Evolutionary conservation across 306 rosid genomes (phyloP), one percentile per base, ranked within the genome.

Genomic region (Casuarina cunninghamiana): DNA sequence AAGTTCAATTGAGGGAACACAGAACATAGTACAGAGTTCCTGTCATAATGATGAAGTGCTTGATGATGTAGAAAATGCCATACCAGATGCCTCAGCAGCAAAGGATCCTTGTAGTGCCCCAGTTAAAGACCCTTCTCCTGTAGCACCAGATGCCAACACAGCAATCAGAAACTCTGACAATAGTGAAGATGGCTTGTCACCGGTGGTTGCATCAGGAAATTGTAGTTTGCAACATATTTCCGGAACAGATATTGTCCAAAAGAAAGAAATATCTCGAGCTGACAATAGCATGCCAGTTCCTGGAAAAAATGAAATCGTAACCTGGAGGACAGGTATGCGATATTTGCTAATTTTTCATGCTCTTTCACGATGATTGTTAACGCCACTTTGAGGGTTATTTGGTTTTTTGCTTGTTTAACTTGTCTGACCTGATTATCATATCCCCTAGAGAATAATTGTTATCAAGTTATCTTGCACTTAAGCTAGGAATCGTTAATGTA

Each of bases 311-410:
- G 83, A 78, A 71, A 77, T 69, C 73, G 79, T 82, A 75, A 76
- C 66, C 78, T 75, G 57, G 80, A 79, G 78, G 80, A 74, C 71
- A 71, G 98, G 98, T 94, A 86, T 83, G 84, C 63, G 73, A 74
- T 44, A 65, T 70, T 76, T 53, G 11, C 45, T 41, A 10, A 17
- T 0, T 10, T 26, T 26, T 26, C 65, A 19, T 21, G 0, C 48
- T 16, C 19, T 66, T 42, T 67, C 5, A 66, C 49, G 50, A 8
- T 67, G 50, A 67, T 66, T 67, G 8, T 67, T 41, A 67, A 67
- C 3, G 8, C 7, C 3, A 41, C 12, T 66, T 66, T 66, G 71
- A 41, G 38, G 5, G 8, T 5, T 42, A 8, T 3, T 17, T 77
- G 46, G 61, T 43, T 83, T 77, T 77, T 77, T 79, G 74, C 78